Base-by-base conservation (phyloP, 805 yeast species). In the Saturnispora mendoncae region DNA sequence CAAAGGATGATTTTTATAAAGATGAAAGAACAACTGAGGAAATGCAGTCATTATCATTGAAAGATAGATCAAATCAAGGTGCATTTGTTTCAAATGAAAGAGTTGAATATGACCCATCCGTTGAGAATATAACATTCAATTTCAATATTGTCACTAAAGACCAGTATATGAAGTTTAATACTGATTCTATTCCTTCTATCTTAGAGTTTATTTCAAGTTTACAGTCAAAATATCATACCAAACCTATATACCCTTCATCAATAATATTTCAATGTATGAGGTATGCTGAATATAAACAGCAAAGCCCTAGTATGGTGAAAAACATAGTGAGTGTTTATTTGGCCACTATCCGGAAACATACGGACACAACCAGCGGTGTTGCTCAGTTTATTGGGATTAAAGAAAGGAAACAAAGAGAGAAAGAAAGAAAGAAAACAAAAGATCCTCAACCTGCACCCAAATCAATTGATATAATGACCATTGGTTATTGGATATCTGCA, bases 401-500 rank as follows among this genome's bases (percentile, higher is more conserved):
- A 60, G 46, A 54, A 57, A 40, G 41, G 13, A 45, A 39, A 17
- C 46, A 47, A 23, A 38, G 24, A 18, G 50, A 45, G 17, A 45
- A 45, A 23, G 44, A 30, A 19, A 47, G 36, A 13, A 44, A 43
- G 27, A 48, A 44, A n/a, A 41, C 40, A 4, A 45, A 39, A 18
- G 47, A 46, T 15, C 32, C 38, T 4, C 44, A 35, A 3, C 41
- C 46, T 4, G 28, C 18, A 14, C 28, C 42, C 9, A 43, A 43
- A 17, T 37, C 56, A 54, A 26, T 81, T 25, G 90, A 83, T 54
- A 78, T 82, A 42, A 83, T 83, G 14, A 55, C 71, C 31, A 70
- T 80, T 46, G 80, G 94, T 38, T 90, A 86, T 57, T 92, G 97
- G 97, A 71, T 92, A 28, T 78, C 95, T 4, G 80, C 83, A 20